These are phyloP conservation scores for Thalassiosira sp. DNA, from an alignment of 352 stramenopile genomes.

Conservation along the genomic window DNA sequence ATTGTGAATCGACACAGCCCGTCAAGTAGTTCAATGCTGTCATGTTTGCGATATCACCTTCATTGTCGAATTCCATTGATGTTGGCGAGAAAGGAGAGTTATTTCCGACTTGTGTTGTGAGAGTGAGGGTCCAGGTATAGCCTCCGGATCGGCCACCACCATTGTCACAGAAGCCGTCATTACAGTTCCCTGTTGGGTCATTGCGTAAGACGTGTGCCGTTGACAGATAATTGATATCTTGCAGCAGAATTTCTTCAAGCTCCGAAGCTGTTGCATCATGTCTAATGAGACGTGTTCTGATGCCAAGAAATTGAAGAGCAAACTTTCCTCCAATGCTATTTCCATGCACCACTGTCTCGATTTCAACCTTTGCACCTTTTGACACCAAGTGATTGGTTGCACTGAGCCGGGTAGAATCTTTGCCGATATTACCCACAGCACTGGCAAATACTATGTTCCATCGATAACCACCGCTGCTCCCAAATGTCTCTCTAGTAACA, in stretches of 20 bases:
- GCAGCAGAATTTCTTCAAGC: slow-evolving; percentile 73
- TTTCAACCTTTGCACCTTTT: slow-evolving; percentile 69
- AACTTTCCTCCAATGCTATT: slow-evolving; percentile 89
- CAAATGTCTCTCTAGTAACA: slow-evolving; percentile 45
- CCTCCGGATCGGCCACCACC: slow-evolving; percentile 85
- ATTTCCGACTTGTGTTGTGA: slow-evolving; percentile 89
- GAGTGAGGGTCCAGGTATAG: slow-evolving; percentile 89
- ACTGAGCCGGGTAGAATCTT: slow-evolving; percentile 71
- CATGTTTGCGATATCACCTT: slow-evolving; percentile 58
- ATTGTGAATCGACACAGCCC: slow-evolving; percentile 54
- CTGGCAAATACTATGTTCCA: slow-evolving; percentile 91
- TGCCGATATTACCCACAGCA: slow-evolving; percentile 83
- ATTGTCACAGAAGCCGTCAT: slow-evolving; percentile 86
- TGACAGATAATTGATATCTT: slow-evolving; percentile 71
- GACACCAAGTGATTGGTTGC: slow-evolving; percentile 84
- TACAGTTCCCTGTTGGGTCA: slow-evolving; percentile 75
- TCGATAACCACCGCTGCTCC: slow-evolving; percentile 46
- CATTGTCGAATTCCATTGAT: slow-evolving; percentile 75
- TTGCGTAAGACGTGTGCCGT: slow-evolving; percentile 85
- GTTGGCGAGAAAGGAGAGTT: slow-evolving; percentile 85
- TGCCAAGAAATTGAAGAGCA: slow-evolving; percentile 82
- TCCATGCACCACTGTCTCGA: slow-evolving; percentile 84
- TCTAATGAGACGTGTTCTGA: slow-evolving; percentile 75
- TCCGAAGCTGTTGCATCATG: slow-evolving; percentile 83
- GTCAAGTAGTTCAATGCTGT: slow-evolving; percentile 49